These are phyloP conservation scores for Daldinia grandis DNA, from an alignment of 495 filamentous ascomycete genomes.

Conservation along the genomic window DNA sequence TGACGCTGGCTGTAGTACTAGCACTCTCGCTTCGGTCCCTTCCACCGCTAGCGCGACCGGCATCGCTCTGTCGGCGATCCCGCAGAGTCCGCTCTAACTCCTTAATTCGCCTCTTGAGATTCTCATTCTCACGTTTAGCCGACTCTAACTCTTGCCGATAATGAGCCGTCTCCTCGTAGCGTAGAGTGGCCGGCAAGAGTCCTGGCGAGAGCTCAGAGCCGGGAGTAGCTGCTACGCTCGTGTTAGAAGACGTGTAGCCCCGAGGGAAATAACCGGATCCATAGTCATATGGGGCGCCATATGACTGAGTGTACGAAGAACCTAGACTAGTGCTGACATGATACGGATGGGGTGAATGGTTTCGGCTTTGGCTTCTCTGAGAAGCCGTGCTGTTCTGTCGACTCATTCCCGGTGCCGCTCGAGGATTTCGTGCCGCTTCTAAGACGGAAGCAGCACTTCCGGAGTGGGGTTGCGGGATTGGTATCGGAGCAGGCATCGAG, in stretches of 20 bases:
- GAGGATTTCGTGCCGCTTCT: constrained; percentile 45
- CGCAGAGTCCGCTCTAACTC: constrained; percentile 71
- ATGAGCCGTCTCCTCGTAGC: constrained; percentile 75
- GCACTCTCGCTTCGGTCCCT: constrained; percentile 53
- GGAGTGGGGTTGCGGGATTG: constrained; percentile 42
- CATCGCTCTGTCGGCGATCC: constrained; percentile 56
- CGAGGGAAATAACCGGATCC: constrained; percentile 49
- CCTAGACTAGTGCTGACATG: constrained; percentile 32
- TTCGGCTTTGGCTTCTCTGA: constrained; percentile 49
- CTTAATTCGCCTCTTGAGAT: constrained; percentile 73
- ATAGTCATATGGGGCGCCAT: constrained; percentile 38
- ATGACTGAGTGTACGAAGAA: constrained; percentile 34
- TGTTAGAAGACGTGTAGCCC: constrained; percentile 35
- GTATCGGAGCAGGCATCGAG: constrained; percentile 36
- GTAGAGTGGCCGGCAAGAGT: constrained; percentile 60
- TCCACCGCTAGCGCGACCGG: constrained; percentile 47
- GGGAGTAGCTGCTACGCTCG: constrained; percentile 46
- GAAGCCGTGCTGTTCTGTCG: constrained; percentile 57
- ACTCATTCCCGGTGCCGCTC: constrained; percentile 49
- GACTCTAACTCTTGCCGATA: constrained; percentile 76
- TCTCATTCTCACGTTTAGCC: constrained; percentile 82
- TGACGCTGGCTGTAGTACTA: constrained; percentile 44
- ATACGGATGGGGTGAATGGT: constrained; percentile 51
- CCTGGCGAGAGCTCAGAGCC: constrained; percentile 54
- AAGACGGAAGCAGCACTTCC: constrained; percentile 41